A percentile compares a stretch with the other conserved stretches of the same genome.
These are phyloP conservation scores for Amanita molliuscula DNA, from an alignment of 768 basidiomycete species.

Conservation along the genomic window DNA sequence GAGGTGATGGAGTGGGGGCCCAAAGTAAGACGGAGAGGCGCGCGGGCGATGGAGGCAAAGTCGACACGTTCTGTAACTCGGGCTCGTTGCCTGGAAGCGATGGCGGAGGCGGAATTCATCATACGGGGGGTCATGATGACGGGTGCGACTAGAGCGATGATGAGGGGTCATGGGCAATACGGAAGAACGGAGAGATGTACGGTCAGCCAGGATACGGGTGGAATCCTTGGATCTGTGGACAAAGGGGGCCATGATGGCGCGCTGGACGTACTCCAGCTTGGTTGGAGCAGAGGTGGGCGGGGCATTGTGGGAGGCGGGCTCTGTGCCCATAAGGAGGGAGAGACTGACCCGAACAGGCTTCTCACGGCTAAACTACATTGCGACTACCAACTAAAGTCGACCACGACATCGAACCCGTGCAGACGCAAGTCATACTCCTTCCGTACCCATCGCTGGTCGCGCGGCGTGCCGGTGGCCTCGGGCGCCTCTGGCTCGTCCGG, in stretches of 20 bases:
- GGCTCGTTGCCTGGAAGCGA: constrained; percentile 38
- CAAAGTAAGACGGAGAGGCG: constrained; percentile 60
- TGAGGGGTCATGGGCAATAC: neutral
- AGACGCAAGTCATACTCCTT: constrained; percentile 62
- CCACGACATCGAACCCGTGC: constrained; percentile 59
- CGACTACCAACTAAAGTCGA: constrained; percentile 63
- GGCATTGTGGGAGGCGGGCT: constrained; percentile 26
- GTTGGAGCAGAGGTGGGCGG: constrained; percentile 24
- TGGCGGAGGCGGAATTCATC: constrained; percentile 62
- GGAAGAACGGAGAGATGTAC: constrained; percentile 30
- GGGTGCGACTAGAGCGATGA: constrained; percentile 52
- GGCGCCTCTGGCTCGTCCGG: constrained; percentile 8
- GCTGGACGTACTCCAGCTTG: constrained; percentile 56
- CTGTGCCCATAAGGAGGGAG: constrained; percentile 25
- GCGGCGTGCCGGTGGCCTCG: constrained; percentile 1
- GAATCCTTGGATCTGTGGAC: constrained; percentile 60
- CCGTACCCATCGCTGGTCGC: constrained; percentile 17
- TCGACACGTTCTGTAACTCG: constrained; percentile 33
- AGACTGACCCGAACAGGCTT: constrained; percentile 4
- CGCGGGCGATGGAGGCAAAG: constrained; percentile 74
- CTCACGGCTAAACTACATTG: constrained; percentile 1
- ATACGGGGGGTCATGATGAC: constrained; percentile 86
- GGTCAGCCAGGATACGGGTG: constrained; percentile 61
- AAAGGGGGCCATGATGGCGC: constrained; percentile 64
- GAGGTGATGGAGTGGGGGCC: constrained; percentile 65